phyloP scores from a whole-genome alignment of 306 rosid species.

The Vigna reflexopilosa region DNA sequence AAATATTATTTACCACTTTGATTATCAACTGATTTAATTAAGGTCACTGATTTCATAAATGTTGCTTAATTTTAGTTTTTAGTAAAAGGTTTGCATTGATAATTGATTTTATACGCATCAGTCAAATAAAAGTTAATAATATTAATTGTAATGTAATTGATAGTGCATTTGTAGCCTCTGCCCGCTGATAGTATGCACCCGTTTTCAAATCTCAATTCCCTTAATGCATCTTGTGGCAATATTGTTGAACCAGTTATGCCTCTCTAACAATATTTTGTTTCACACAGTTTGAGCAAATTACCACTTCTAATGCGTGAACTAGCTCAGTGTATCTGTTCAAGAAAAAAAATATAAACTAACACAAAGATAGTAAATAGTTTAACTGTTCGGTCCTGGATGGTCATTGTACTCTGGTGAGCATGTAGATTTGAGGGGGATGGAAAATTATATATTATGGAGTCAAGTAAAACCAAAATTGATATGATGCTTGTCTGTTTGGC shows the following conservation, averaged over 20 bases:
- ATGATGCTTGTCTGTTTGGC: slow-evolving; percentile 30
- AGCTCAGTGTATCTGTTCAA: slow-evolving; percentile 7
- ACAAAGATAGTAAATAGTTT: slow-evolving; percentile 5
- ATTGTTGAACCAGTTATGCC: neutral
- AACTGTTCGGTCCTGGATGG: neutral
- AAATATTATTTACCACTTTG: too few species aligned
- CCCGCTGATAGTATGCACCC: neutral
- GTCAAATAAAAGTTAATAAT: too few species aligned
- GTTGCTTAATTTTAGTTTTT: too few species aligned
- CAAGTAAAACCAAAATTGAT: neutral
- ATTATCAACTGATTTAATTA: too few species aligned
- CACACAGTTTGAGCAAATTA: neutral
- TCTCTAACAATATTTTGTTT: neutral
- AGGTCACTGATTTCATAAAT: too few species aligned
- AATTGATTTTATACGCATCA: too few species aligned
- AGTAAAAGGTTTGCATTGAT: too few species aligned
- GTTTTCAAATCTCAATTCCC: neutral
- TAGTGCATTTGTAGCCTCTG: neutral
- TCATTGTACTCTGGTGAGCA: too few species aligned
- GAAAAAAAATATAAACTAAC: neutral
- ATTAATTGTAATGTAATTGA: too few species aligned
- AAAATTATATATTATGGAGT: slow-evolving; percentile 16
- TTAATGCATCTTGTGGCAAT: neutral
- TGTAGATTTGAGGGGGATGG: slow-evolving; percentile 10
- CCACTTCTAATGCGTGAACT: neutral